Base-by-base conservation (phyloP, 2,329 filamentous ascomycete species). In the Parafenestella ontariensis region DNA sequence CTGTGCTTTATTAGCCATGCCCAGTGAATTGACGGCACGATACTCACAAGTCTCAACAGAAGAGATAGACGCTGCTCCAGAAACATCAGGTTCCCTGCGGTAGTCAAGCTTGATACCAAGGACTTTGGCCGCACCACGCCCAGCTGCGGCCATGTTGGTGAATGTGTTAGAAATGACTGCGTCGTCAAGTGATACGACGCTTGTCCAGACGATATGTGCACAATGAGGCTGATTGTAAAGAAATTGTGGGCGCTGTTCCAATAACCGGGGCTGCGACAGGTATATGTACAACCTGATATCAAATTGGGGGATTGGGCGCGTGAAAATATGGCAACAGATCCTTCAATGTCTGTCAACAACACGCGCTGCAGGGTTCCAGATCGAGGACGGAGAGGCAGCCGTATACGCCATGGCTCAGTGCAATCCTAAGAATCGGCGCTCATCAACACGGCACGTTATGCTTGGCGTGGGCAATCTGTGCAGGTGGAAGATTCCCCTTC, bases 61-160 rank as follows among this genome's bases (percentile, higher is more conserved):
- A 64, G 91, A 87, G 55, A 90, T 83, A 1, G 92, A 96, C 73
- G 94, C 91, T 62, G 90, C 90, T 29, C 89, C 83, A 13, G 88
- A 82, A 31, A 91, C 86, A 41, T 69, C 90, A 89, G 87, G 75
- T 89, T 84, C 82, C 56, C 92, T 84, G 44, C 85, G 82, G 57
- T 89, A 85, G 58, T 90, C 81, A 28, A 96, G 79, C 72, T 95
- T 90, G 82, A 98, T 96, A 59, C 90, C 89, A 45, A 97, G 83
- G 56, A 81, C 82, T 76, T 91, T 95, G 72, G 92, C 93, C 74
- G 96, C 76, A 64, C 81, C 80, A 69, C 89, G 89, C 90, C 89
- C 64, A 89, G 64, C 76, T 88, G 87, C 64, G 83, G 83, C 56
- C 58, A 68, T 60, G 60, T 59, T 56, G 64, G 48, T 47, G 24